Evolutionary conservation across 2,329 filamentous ascomycete species (phyloP), one percentile per base, ranked within the genome.

Genomic region (Fusarium piperis): DNA sequence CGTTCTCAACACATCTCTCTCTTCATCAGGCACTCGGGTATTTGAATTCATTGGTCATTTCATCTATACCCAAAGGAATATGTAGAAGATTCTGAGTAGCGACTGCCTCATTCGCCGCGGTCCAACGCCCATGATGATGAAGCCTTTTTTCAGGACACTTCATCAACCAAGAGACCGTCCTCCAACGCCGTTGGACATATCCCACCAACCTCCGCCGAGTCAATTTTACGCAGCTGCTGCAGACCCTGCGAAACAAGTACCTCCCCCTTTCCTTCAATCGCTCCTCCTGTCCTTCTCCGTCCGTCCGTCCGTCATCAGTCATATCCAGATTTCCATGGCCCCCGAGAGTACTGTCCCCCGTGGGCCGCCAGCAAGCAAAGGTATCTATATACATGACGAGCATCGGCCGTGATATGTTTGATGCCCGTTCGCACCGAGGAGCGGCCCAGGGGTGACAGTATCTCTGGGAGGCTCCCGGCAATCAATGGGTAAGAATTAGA

Each of bases 61-160:
- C 79, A 77, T 81, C 78, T 81, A 79, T 79, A 80, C 74, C 73
- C 69, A 75, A 80, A 76, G 70, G 75, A 78, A 79, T 76, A 77
- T 78, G 74, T 77, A 79, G 73, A 74, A 80, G 74, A 79, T 79
- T 78, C 74, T 74, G 74, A 74, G 69, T 74, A 72, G 68, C 52
- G 68, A 70, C 72, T 71, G 65, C 64, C 68, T 60, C 39, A 55
- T 63, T 67, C 48, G 64, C 62, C 62, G 62, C 65, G 68, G 67
- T 51, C 61, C 58, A 58, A 66, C 52, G 53, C 36, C 71, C 69
- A 30, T 62, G 52, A 68, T 57, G 62, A 56, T 48, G 38, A 67
- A 62, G 35, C 64, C 59, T 58, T 62, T 61, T 56, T 62, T 33
- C 38, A 61, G 51, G 48, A 39, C 18, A 39, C 39, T 18, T 59